Conservation (phyloP, 768 basidiomycete genomes). For the Tephrocybe sp. region DNA sequence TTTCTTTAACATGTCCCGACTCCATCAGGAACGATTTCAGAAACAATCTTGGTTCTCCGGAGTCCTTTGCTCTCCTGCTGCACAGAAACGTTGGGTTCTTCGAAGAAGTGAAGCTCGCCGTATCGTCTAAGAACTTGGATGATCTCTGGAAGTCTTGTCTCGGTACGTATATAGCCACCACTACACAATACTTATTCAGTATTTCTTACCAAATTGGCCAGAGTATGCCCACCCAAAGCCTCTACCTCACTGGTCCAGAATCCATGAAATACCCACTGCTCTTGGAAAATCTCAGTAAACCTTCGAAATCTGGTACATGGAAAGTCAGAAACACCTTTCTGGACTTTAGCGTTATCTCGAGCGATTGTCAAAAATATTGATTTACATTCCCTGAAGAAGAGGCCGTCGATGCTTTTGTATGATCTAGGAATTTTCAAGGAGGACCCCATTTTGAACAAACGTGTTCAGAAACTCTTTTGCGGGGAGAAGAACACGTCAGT, state of each 20-base stretch:
- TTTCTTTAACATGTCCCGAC: neutral
- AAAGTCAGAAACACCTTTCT: neutral
- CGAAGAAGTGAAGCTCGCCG: neutral
- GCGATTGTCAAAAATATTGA: neutral
- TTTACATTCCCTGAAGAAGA: neutral
- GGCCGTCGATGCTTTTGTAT: neutral
- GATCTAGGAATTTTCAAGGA: neutral
- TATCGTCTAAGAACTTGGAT: neutral
- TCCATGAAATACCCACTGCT: neutral
- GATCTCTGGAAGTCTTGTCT: neutral
- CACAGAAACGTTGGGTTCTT: neutral
- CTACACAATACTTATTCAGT: no score
- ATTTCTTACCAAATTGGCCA: neutral
- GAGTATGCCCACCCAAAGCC: neutral
- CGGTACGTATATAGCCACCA: neutral
- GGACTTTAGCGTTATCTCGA: neutral
- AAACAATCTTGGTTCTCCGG: neutral
- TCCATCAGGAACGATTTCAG: neutral
- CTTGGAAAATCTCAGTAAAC: neutral
- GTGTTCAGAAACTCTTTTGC: neutral
- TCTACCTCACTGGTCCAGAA: neutral
- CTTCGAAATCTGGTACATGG: neutral
- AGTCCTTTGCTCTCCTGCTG: neutral
- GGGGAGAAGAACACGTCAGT: neutral
- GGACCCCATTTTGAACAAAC: neutral